Evolutionary conservation across 2,329 filamentous ascomycete genomes (phyloP), one percentile per base, ranked within the genome.

Genomic region (Cephalotrichum gorgonifer): DNA sequence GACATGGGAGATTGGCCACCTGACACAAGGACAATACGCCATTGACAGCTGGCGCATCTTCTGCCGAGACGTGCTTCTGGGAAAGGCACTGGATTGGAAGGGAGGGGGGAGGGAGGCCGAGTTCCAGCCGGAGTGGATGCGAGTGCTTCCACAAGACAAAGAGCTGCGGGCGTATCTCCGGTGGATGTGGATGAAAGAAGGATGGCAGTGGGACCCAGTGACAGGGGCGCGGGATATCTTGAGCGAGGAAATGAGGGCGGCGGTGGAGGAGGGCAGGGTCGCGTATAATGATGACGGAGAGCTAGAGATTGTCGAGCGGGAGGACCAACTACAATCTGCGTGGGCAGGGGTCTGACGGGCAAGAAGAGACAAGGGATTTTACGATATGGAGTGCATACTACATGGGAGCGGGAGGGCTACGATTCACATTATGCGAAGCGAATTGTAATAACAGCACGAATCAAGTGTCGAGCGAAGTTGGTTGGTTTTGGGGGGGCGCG

Each of bases 31-130:
- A 15, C 74, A 80, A 2, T 96, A 96, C 63, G 86, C 88, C 0
- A 71, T 91, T 44, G 90, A 96, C 64, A 90, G 85, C 59, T 96
- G 88, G 86, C 80, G 90, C 3, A 95, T 96, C 54, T 96, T 96
- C 64, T 95, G 88, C 62, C 79, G 90, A 2, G 90, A 96, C 61
- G 72, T 75, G 28, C 64, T 95, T 23, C 76, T 89, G 7, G 83
- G 81, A 0, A 64, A 81, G 17, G 79, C 83, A 2, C 62, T 66
- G 9, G 78, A 83, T 54, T 88, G 83, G 78, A 82, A 80, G 57
- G 85, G 85, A 1, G 70, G 65, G 57, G 60, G 76, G 55, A 54
- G 67, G 57, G 55, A 67, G 58, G 52, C 64, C 47, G 69, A 71
- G 14, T 88, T 90, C 60, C 82, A 88, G 57, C 87, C 88, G 0